phyloP scores from a whole-genome alignment of 2,329 filamentous ascomycete species.

The Claviceps humidiphila region DNA sequence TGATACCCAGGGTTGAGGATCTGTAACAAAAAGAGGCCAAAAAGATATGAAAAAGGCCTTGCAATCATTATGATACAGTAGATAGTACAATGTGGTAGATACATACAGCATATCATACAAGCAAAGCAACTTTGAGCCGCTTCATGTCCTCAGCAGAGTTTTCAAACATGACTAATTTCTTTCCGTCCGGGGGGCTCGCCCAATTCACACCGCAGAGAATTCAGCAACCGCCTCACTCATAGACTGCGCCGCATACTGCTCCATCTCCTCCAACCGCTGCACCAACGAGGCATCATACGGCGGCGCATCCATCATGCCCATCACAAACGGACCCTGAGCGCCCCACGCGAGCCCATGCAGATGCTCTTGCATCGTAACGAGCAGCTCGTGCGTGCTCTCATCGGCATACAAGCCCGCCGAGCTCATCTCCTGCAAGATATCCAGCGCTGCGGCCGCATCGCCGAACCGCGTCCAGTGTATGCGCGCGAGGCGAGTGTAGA shows the following conservation, averaged over 20 bases:
- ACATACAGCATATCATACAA: too few relatives aligned
- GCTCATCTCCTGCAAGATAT: constrained; percentile 52
- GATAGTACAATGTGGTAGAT: too few relatives aligned
- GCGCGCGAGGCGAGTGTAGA: constrained; percentile 55
- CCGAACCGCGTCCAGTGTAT: constrained; percentile 49
- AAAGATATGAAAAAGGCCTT: too few relatives aligned
- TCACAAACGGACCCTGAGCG: constrained; percentile 24
- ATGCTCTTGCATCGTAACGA: constrained; percentile 19
- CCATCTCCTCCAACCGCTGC: constrained; percentile 16
- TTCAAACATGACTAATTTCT: too few relatives aligned
- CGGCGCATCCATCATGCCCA: constrained; percentile 24
- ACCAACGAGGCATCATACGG: constrained; percentile 19
- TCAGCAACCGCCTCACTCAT: constrained; percentile 1
- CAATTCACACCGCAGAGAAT: neutral
- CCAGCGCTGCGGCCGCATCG: constrained; percentile 40
- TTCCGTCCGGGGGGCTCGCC: too few relatives aligned
- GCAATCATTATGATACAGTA: too few relatives aligned
- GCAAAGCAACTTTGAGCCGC: too few relatives aligned
- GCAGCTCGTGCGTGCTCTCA: constrained; percentile 14
- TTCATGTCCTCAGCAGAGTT: too few relatives aligned
- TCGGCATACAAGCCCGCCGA: constrained; percentile 47
- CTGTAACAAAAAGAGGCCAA: too few relatives aligned
- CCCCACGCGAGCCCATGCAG: constrained; percentile 23
- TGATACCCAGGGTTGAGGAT: too few relatives aligned
- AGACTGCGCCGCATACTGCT: constrained; percentile 7